Evolutionary conservation across 768 basidiomycete genomes (phyloP).

Genomic region (Phylloporus arenicola): DNA sequence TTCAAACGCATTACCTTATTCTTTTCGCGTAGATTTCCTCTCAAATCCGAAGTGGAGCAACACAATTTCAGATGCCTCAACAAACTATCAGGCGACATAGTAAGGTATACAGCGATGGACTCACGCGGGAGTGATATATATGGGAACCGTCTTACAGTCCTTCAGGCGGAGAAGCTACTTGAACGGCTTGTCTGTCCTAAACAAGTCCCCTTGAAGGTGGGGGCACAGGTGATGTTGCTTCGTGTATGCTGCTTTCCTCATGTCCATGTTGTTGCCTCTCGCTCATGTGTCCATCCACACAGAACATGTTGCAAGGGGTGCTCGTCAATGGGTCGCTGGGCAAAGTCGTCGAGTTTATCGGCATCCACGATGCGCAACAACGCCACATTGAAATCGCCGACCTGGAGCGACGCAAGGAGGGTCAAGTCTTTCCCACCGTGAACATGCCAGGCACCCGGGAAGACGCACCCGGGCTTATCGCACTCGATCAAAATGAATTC

Average conservation of each 20-base stretch:
- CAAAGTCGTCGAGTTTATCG: slow-evolving; percentile 44
- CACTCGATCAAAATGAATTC: slow-evolving; percentile 14
- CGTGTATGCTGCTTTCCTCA: slow-evolving; percentile 19
- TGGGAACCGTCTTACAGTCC: slow-evolving; percentile 26
- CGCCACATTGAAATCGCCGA: slow-evolving; percentile 28
- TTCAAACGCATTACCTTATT: background rate
- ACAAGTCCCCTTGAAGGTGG: slow-evolving; percentile 46
- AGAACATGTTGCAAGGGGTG: slow-evolving; percentile 31
- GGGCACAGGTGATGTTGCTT: slow-evolving; percentile 79
- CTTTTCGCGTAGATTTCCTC: slow-evolving; percentile 20
- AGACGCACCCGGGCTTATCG: slow-evolving; percentile 9
- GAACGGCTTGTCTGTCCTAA: slow-evolving; percentile 48
- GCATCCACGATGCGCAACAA: slow-evolving; percentile 25
- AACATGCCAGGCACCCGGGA: background rate
- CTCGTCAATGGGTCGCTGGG: slow-evolving; percentile 91
- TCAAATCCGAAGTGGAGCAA: slow-evolving; percentile 24
- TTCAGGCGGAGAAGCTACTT: slow-evolving; percentile 31
- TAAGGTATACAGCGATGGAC: slow-evolving; percentile 40
- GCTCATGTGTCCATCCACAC: background rate
- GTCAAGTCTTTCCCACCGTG: background rate
- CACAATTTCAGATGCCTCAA: slow-evolving; percentile 21
- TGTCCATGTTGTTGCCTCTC: background rate
- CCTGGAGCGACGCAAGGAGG: slow-evolving; percentile 17
- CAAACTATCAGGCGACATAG: slow-evolving; percentile 23
- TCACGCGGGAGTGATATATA: slow-evolving; percentile 39